Base-by-base conservation (phyloP, 192 early-diverging fungal species). In the Podila minutissima region DNA sequence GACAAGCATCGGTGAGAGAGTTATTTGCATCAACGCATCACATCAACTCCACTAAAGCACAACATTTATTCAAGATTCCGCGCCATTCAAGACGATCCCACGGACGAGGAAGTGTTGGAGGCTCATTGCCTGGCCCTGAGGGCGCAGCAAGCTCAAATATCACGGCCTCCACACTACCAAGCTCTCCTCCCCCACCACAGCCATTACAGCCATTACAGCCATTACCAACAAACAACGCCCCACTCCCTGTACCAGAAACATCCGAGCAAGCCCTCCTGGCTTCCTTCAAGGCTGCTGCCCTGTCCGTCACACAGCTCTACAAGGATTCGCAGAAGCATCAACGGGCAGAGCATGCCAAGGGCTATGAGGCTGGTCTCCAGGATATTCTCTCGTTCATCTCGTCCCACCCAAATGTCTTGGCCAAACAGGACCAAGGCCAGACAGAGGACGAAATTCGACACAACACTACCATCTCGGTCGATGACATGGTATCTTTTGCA, bases 291-390 rank as follows among this genome's bases (percentile, higher is more conserved):
- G 84, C 85, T 35, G 84, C 87, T 17, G 87, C 87, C 15, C 67
- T 83, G 17, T 84, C 83, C 33, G 87, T 88, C n/a, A 86, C 87
- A 9, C 84, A 83, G 20, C 75, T 88, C n/a, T 88, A 88, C 72
- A 88, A 88, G 67, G 87, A 88, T 58, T 85, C 87, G 2, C 72
- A 85, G 19, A 78, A 82, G 15, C 84, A 83, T 41, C 86, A 88
- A n/a, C 73, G 83, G 17, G 82, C 82, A 55, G 82, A 84, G 28
- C 86, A 84, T 71, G 84, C 79, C n/a, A 75, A 84, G 26, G 87
- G 87, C 26, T 88, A 88, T 71, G 84, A 88, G 38, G 84, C 86
- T n/a, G 85, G 83, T 4, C 53, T 88, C 10, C 87, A 88, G 70
- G 87, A 88, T 70, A 31, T 88, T 6, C 72, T 85, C 55, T 78